Evolutionary conservation across 202 grass and related monocot species (phyloP), one percentile per base, ranked within the genome.

Genomic region (Musa balbisiana): DNA sequence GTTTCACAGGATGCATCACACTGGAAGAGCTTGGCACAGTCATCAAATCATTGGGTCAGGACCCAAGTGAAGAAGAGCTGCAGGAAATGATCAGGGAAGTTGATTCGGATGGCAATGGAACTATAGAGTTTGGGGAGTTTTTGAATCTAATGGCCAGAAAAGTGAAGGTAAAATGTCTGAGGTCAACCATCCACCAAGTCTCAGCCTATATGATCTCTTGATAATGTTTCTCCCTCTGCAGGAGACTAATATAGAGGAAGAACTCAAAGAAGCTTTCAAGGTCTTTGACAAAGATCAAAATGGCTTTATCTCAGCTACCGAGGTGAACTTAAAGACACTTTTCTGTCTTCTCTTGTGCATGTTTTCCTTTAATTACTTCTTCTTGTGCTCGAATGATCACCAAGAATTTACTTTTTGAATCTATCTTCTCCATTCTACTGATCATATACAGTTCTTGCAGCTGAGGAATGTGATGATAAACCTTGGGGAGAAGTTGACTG

Each of bases 61-160:
- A 92, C 25, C 90, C 83, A 10, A 88, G 84, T 1, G 73, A 90
- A 25, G 83, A 85, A 19, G 90, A 92, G 71, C 87, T 96, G 70
- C 68, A 19, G 8, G 87, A 87, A 52, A 96, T 96, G 90, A 92
- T 96, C 81, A 78, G 77, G 0, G 87, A 92, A 55, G 87, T 96
- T 2, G 87, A 92, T 59, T 83, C 76, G 6, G 84, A 92, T 73
- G 92, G 90, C 2, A 92, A 96, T 62, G 90, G 92, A 52, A 84
- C 72, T 50, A 96, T 96, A 53, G 92, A 96, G 75, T 91, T 96
- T 49, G 69, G 73, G 51, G 92, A 96, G 80, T 96, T 96, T 80
- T 58, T 73, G 29, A 85, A 68, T 72, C 83, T 90, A 3, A 85
- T 91, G 82, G 85, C 69, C 24, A 85, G 80, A 68, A 96, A 96